Percentiles rank a stretch among this genome's conserved stretches.
These are phyloP conservation scores for Phialemonium atrogriseum DNA, from an alignment of 2,329 filamentous ascomycete genomes.

Conservation along the genomic window DNA sequence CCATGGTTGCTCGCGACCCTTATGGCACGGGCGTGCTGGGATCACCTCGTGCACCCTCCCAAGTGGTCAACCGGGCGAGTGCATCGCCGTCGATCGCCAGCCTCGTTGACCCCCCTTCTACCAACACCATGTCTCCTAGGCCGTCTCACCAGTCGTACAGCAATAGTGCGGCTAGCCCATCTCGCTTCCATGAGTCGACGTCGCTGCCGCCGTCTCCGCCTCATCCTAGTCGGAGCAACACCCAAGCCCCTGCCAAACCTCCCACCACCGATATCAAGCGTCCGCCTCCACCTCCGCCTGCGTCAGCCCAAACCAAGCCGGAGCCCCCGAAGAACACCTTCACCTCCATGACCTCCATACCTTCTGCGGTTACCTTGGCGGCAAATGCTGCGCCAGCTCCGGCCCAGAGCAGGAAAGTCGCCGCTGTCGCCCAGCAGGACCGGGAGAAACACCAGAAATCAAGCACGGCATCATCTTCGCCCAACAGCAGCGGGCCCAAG, in stretches of 20 bases:
- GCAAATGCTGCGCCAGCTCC: constrained; percentile 9
- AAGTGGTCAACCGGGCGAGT: constrained; percentile 61
- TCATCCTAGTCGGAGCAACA: constrained; percentile 15
- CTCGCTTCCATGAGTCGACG: constrained; percentile 18
- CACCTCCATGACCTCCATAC: constrained; percentile 17
- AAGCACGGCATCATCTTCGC: constrained; percentile 34
- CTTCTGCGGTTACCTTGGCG: constrained; percentile 20
- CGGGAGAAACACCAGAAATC: constrained; percentile 29
- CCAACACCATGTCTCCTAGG: constrained; percentile 28
- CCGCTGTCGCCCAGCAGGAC: constrained; percentile 36
- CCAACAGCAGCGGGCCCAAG: constrained; percentile 41
- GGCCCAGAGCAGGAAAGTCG: constrained; percentile 31
- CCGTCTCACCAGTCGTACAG: constrained; percentile 26
- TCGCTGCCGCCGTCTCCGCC: constrained; percentile 23
- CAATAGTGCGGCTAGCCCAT: constrained; percentile 17
- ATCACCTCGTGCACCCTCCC: constrained; percentile 40
- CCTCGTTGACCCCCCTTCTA: constrained; percentile 65
- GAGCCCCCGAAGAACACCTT: constrained; percentile 12
- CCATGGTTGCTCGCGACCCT: constrained; percentile 45
- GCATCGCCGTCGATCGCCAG: constrained; percentile 88
- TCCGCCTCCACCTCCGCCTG: constrained; percentile 24
- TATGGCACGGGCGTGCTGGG: constrained; percentile 35
- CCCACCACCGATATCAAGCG: constrained; percentile 17
- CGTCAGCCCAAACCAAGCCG: constrained; percentile 15
- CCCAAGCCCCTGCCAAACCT: constrained; percentile 18